These are phyloP conservation scores for Abrus pulchellus DNA, from an alignment of 306 rosid species.

Conservation along the genomic window DNA sequence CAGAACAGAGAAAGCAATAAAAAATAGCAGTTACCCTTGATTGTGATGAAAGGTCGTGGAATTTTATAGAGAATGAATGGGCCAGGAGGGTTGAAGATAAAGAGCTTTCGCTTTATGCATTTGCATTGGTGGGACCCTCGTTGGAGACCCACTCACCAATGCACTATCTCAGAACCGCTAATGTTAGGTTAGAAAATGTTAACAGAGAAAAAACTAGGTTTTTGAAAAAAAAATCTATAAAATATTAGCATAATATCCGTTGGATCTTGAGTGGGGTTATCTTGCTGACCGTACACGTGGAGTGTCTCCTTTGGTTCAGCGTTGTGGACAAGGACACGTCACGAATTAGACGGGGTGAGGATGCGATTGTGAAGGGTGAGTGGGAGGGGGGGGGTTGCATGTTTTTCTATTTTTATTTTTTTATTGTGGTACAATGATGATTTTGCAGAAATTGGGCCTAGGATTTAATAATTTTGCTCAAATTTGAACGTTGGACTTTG, in stretches of 20 bases:
- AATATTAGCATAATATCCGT: background rate
- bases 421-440: background rate
- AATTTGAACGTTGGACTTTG: constrained; percentile 48
- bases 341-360: background rate
- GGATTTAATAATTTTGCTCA: constrained; percentile 37
- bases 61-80: constrained; percentile 52
- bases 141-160: constrained; percentile 42
- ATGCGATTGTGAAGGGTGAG: background rate
- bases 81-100: background rate
- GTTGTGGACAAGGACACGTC: constrained; percentile 25
- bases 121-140: constrained; percentile 20
- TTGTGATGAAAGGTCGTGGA: background rate
- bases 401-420: background rate
- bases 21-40: constrained; percentile 15
- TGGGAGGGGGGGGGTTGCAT: background rate
- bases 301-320: background rate
- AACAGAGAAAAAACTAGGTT: background rate
- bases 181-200: constrained; percentile 45
- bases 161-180: constrained; percentile 45
- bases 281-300: constrained; percentile 49
- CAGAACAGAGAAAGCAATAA: background rate
- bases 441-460: background rate
- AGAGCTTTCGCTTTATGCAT: constrained; percentile 30
- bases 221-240: background rate
- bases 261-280: background rate